Conservation (phyloP, 2,329 filamentous ascomycete species). For the Microsporum canis region DNA sequence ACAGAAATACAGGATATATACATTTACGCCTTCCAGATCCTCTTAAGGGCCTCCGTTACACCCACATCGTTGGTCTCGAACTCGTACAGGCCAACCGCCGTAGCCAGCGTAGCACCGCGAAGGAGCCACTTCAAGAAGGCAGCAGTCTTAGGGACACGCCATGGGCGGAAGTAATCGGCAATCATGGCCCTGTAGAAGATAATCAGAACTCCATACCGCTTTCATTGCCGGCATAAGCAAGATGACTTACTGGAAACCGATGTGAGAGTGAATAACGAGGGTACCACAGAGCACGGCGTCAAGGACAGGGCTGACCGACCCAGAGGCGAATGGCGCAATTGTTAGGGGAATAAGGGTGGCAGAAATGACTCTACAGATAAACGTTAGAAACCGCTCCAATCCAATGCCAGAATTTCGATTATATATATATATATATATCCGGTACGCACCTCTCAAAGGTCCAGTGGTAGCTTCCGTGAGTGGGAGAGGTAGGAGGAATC, state of each 20-base stretch:
- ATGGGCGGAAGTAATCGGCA: slow-evolving; percentile 77
- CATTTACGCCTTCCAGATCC: slow-evolving; percentile 66
- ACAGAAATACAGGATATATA: slow-evolving; percentile 12
- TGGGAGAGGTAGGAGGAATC: slow-evolving; percentile 58
- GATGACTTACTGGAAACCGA: slow-evolving; percentile 67
- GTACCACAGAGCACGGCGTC: slow-evolving; percentile 77
- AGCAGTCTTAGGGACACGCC: slow-evolving; percentile 56
- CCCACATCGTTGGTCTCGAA: slow-evolving; percentile 99
- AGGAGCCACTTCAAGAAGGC: slow-evolving; percentile 65
- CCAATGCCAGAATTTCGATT: no score
- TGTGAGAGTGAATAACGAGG: slow-evolving; percentile 84
- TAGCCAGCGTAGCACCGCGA: slow-evolving; percentile 64
- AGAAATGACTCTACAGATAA: slow-evolving; percentile 52
- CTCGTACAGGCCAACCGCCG: slow-evolving; percentile 85
- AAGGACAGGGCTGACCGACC: slow-evolving; percentile 76
- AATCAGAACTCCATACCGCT: background rate
- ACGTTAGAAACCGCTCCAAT: background rate
- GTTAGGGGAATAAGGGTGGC: slow-evolving; percentile 74
- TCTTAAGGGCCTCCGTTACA: slow-evolving; percentile 76
- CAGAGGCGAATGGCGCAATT: slow-evolving; percentile 81
- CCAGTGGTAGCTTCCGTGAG: slow-evolving; percentile 97
- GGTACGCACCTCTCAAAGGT: slow-evolving; percentile 62
- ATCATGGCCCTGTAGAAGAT: slow-evolving; percentile 49
- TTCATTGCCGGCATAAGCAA: background rate
- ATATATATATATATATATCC: background rate